phyloP scores from a whole-genome alignment of 2,329 filamentous ascomycete species.

The Bimuria novae-zelandiae region DNA sequence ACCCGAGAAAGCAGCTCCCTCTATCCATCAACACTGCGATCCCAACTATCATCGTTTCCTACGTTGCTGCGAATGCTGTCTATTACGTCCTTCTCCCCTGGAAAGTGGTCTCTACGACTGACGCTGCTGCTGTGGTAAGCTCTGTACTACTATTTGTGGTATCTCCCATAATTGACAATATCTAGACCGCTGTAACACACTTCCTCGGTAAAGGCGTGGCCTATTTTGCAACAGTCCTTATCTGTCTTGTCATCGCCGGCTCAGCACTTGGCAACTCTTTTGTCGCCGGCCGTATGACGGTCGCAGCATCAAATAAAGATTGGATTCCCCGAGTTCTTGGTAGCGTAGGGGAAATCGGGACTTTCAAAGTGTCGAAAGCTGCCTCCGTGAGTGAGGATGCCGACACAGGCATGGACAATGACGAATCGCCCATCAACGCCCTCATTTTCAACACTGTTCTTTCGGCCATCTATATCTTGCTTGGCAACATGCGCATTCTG shows the following conservation, averaged over 20 bases:
- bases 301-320: constrained; percentile 55
- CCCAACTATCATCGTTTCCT: constrained; percentile 64
- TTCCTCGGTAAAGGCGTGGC: constrained; percentile 57
- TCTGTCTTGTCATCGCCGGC: constrained; percentile 66
- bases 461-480: constrained; percentile 63
- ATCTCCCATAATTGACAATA: not conserved
- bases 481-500: constrained; percentile 66
- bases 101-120: constrained; percentile 62
- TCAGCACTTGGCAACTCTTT: constrained; percentile 67
- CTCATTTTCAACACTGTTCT: constrained; percentile 39
- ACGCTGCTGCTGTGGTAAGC: constrained; percentile 66
- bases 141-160: constrained; percentile 4
- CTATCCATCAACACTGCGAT: constrained; percentile 66
- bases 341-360: constrained; percentile 37
- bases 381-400: constrained; percentile 13
- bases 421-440: constrained; percentile 45
- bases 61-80: constrained; percentile 63
- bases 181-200: constrained; percentile 46
- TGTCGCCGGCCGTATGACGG: constrained; percentile 66
- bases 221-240: constrained; percentile 60
- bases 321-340: constrained; percentile 37
- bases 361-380: constrained; percentile 25
- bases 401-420: constrained; percentile 35
- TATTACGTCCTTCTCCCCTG: constrained; percentile 68
- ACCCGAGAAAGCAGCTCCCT: constrained; percentile 54